Percentiles rank a stretch among this genome's conserved stretches.
Conservation (phyloP, 2,329 filamentous ascomycete genomes). For the Arthrobotrys sinensis region DNA sequence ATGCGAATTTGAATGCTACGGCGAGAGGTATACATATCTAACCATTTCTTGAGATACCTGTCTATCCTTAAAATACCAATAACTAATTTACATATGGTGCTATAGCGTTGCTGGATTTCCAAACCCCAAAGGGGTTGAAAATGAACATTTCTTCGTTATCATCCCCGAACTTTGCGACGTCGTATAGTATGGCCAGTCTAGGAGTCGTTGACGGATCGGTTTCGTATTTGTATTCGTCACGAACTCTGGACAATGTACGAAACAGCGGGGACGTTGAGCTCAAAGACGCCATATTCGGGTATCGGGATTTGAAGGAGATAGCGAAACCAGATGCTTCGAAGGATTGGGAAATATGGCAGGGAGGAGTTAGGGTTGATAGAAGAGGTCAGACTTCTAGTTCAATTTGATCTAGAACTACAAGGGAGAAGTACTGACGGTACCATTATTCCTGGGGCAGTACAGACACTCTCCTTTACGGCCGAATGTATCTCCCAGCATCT, state of each 20-base stretch:
- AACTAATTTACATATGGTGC: constrained; percentile 37
- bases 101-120: constrained; percentile 86
- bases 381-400: constrained; percentile 66
- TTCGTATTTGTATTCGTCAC: constrained; percentile 93
- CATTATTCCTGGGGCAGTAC: constrained; percentile 11
- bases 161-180: constrained; percentile 92
- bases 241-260: constrained; percentile 78
- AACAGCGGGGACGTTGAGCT: constrained; percentile 83
- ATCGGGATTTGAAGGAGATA: constrained; percentile 81
- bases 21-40: constrained; percentile 76
- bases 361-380: constrained; percentile 70
- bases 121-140: constrained; percentile 85
- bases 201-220: constrained; percentile 97
- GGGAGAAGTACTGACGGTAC: constrained; percentile 44
- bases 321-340: constrained; percentile 71
- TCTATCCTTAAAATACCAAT: neutral
- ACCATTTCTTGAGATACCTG: neutral
- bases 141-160: constrained; percentile 92
- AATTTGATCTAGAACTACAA: neutral
- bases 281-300: constrained; percentile 83
- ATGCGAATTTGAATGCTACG: constrained; percentile 86
- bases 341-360: constrained; percentile 73
- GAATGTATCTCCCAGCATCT: constrained; percentile 85
- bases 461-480: constrained; percentile 80
- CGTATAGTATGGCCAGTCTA: constrained; percentile 89